These are phyloP conservation scores for Plasmodium relictum DNA, from an alignment of 169 alveolate genomes.

Conservation along the genomic window DNA sequence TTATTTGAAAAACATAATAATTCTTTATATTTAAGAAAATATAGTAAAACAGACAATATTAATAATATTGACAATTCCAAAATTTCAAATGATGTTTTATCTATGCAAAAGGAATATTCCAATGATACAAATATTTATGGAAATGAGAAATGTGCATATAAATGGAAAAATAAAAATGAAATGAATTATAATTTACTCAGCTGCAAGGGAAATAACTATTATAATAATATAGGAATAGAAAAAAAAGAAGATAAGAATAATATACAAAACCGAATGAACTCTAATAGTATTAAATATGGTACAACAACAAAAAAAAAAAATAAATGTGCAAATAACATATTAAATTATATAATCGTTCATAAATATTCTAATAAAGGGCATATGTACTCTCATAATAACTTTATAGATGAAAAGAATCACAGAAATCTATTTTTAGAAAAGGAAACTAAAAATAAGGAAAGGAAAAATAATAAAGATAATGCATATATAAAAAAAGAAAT, in stretches of 20 bases:
- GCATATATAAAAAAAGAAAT: neutral
- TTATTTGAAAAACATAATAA: constrained; percentile 3
- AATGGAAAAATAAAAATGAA: neutral
- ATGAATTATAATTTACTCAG: neutral
- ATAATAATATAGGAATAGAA: neutral
- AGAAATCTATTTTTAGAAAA: constrained; percentile 12
- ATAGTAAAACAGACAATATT: neutral
- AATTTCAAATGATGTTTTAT: neutral
- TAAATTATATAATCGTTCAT: constrained; percentile 40
- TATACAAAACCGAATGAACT: neutral
- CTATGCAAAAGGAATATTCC: constrained; percentile 17
- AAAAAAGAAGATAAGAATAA: constrained; percentile 8
- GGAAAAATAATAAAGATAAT: neutral
- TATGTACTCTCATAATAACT: neutral
- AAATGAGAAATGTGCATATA: neutral
- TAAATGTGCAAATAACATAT: neutral
- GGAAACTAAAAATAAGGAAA: constrained; percentile 8
- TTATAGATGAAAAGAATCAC: constrained; percentile 7
- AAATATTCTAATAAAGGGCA: neutral
- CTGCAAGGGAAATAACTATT: neutral
- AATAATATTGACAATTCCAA: neutral
- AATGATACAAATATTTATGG: constrained; percentile 11
- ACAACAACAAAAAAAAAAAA: neutral
- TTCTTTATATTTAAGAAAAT: neutral
- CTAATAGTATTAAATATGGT: neutral